Evolutionary conservation across 345 rosid species (phyloP).

Genomic region (Citrus cavaleriei): DNA sequence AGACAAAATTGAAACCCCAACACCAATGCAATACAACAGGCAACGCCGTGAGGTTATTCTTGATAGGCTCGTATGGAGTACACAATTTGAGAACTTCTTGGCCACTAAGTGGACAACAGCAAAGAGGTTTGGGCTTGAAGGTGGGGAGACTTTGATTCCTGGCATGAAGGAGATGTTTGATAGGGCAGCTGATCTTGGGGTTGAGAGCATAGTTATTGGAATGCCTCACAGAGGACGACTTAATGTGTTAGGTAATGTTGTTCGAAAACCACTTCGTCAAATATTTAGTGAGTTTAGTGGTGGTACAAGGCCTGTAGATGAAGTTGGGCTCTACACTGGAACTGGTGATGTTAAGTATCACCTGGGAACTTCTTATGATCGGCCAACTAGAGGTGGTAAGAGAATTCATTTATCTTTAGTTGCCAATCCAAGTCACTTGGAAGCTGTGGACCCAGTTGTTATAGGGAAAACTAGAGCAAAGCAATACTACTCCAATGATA

Average conservation of each 20-base stretch:
- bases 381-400: slow-evolving; percentile 85
- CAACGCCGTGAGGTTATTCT: slow-evolving; percentile 73
- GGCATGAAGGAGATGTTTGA: slow-evolving; percentile 95
- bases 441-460: slow-evolving; percentile 86
- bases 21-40: slow-evolving; percentile 58
- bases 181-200: slow-evolving; percentile 74
- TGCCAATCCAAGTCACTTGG: slow-evolving; percentile 89
- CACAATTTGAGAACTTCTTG: slow-evolving; percentile 85
- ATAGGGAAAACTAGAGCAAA: slow-evolving; percentile 83
- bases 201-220: slow-evolving; percentile 79
- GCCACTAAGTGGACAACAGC: slow-evolving; percentile 87
- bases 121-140: slow-evolving; percentile 88
- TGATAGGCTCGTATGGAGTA: slow-evolving; percentile 81
- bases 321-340: slow-evolving; percentile 75
- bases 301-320: slow-evolving; percentile 80
- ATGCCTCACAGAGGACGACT: slow-evolving; percentile 81
- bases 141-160: slow-evolving; percentile 82
- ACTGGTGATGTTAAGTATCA: slow-evolving; percentile 89
- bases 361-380: slow-evolving; percentile 83
- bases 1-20: slow-evolving; percentile 82
- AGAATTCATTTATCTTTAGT: slow-evolving; percentile 82
- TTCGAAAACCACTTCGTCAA: slow-evolving; percentile 73
- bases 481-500: slow-evolving; percentile 69
- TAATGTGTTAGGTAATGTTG: slow-evolving; percentile 78
- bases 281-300: slow-evolving; percentile 83